Base-by-base conservation (phyloP, 805 yeast genomes). In the Pichia deserticola region DNA sequence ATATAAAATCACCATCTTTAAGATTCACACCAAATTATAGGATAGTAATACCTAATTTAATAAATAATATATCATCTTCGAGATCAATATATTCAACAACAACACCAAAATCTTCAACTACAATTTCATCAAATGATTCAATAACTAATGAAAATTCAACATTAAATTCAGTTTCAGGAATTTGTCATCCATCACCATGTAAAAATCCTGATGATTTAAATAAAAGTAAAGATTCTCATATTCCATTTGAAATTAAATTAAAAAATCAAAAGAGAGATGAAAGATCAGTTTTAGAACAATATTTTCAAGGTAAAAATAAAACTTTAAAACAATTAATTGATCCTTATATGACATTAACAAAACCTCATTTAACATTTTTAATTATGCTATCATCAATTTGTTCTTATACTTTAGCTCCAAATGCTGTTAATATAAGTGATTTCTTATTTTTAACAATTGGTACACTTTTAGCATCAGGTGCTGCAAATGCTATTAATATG, bases 401-500 rank as follows among this genome's bases (percentile, higher is more conserved):
- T 54, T 85, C 97, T 0, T 93, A 92, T 63, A 97, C 97, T 0
- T 70, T 93, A 33, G 87, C 96, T 0, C 98, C 99, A 1, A 76
- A 76, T 55, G 79, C 90, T 10, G 88, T 89, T 0, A 79, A 93
- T 0, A 65, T 92, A 4, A 70, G 79, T 7, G 83, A 87, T 54
- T 74, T 93, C 44, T 59, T 86, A 34, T 81, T 81, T 56, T 71
- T 93, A 34, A 87, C 97, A 0, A 66, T 76, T 0, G 99, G 99
- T 13, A 93, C 97, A 0, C 79, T 92, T 1, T 68, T 93, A 35
- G 79, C 93, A 55, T 89, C 97, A 0, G 95, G 95, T 10, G 82
- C 97, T 2, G 99, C 99, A 3, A 93, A 93, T 68, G 95, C 98
- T 4, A 89, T 93, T 44, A 93, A 93, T 62, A 92, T 90, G 96